A percentile compares a stretch with the other conserved stretches of the same genome.
phyloP scores from a whole-genome alignment of 23 red algal genomes.

The Chondrus crispus region DNA sequence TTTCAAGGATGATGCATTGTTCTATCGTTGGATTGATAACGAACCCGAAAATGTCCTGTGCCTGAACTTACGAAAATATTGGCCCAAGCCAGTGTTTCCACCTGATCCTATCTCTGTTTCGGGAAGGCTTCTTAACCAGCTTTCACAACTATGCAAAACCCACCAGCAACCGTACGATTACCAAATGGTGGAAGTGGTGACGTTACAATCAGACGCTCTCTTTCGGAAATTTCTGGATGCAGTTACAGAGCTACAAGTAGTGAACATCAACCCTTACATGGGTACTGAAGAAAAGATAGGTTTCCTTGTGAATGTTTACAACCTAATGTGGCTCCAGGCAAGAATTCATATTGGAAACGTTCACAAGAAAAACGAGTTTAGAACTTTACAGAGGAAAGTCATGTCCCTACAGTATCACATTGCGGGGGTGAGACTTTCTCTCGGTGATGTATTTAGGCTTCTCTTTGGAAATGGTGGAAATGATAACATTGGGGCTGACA shows the following conservation, averaged over 20 bases:
- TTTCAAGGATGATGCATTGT: slow-evolving; percentile 75
- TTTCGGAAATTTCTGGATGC: slow-evolving; percentile 13
- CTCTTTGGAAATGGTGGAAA: neutral
- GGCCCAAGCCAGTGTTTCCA: neutral
- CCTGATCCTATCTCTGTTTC: neutral
- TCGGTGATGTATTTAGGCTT: slow-evolving; percentile 63
- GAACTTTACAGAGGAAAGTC: slow-evolving; percentile 7
- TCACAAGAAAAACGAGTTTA: slow-evolving; percentile 51
- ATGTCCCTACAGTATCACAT: slow-evolving; percentile 70
- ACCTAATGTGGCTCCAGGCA: slow-evolving; percentile 82
- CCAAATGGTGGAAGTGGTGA: slow-evolving; percentile 30
- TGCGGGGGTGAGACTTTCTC: slow-evolving; percentile 52
- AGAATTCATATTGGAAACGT: slow-evolving; percentile 55
- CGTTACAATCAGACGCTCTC: slow-evolving; percentile 1
- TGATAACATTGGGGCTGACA: neutral
- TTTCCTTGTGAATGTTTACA: slow-evolving; percentile 96
- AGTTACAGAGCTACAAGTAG: slow-evolving; percentile 45
- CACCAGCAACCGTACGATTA: slow-evolving; percentile 38
- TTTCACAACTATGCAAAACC: slow-evolving; percentile 24
- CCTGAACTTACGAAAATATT: slow-evolving; percentile 22
- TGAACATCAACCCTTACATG: neutral
- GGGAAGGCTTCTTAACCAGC: neutral
- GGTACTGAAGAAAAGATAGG: slow-evolving; percentile 61
- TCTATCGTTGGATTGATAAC: slow-evolving; percentile 62
- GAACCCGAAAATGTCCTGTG: slow-evolving; percentile 7